Evolutionary conservation across 2,329 filamentous ascomycete genomes (phyloP).

Genomic region (Aspergillus udagawae): DNA sequence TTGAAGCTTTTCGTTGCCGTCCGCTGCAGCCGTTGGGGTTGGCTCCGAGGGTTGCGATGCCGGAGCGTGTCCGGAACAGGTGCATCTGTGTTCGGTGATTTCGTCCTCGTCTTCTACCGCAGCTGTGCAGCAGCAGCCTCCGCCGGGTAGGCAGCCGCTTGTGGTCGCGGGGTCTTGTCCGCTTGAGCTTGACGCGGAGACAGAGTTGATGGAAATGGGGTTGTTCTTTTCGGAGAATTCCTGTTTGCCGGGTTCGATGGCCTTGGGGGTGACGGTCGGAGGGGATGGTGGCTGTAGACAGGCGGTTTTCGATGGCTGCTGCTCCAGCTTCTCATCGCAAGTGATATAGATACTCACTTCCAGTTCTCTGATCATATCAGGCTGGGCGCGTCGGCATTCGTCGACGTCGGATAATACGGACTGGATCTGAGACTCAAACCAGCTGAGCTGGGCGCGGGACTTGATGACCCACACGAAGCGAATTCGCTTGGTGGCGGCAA

Average conservation of each 20-base stretch:
- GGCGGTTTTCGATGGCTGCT: conserved; percentile 1
- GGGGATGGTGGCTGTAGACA: neutral
- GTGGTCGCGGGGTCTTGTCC: neutral
- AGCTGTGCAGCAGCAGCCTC: conserved; percentile 48
- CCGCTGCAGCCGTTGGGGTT: neutral
- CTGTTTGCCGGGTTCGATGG: conserved; percentile 3
- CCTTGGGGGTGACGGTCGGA: neutral
- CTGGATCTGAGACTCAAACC: conserved; percentile 51
- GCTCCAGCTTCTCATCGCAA: conserved; percentile 46
- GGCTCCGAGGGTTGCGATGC: neutral
- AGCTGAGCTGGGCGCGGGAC: conserved; percentile 48
- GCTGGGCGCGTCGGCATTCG: conserved; percentile 25
- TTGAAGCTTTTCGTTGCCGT: neutral
- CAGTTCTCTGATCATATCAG: conserved; percentile 39
- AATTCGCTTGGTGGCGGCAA: conserved; percentile 46
- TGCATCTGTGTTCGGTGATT: conserved; percentile 32
- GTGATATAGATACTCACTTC: conserved; percentile 55
- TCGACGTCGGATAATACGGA: conserved; percentile 43
- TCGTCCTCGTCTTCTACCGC: conserved; percentile 45
- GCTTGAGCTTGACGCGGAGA: neutral
- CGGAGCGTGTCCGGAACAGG: conserved; percentile 30
- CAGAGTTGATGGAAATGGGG: conserved; percentile 17
- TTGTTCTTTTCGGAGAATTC: conserved; percentile 19
- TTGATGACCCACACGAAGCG: conserved; percentile 59
- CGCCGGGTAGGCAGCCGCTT: conserved; percentile 22